These are phyloP conservation scores for Arthrobotrys conoides DNA, from an alignment of 2,329 filamentous ascomycete species.

Conservation along the genomic window DNA sequence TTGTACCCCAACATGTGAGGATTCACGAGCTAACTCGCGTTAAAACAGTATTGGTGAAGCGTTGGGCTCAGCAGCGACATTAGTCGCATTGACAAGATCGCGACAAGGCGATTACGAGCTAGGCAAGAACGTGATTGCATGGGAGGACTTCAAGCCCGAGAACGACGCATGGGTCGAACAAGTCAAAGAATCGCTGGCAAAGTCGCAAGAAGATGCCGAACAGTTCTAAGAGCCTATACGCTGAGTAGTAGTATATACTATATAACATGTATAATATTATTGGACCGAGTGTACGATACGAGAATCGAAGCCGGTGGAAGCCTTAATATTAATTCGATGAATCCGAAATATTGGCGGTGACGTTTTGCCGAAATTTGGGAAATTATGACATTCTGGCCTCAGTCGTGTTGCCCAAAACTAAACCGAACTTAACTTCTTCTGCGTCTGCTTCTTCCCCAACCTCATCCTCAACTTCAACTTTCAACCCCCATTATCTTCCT, in stretches of 20 bases:
- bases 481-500: not conserved
- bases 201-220: slow-evolving; percentile 8
- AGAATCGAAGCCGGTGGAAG: slow-evolving; percentile 14
- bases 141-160: slow-evolving; percentile 62
- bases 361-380: slow-evolving; percentile 55
- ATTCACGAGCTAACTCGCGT: slow-evolving; percentile 14
- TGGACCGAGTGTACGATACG: slow-evolving; percentile 27
- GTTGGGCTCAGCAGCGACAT: slow-evolving; percentile 84
- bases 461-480: slow-evolving; percentile 24
- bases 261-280: slow-evolving; percentile 2
- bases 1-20: not conserved
- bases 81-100: slow-evolving; percentile 85
- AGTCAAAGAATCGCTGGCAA: slow-evolving; percentile 36
- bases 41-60: slow-evolving; percentile 76
- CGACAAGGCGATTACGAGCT: slow-evolving; percentile 86
- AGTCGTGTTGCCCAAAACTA: slow-evolving; percentile 36
- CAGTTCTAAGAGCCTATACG: slow-evolving; percentile 24
- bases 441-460: not conserved
- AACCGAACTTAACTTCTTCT: not conserved
- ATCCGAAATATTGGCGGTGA: slow-evolving; percentile 42
- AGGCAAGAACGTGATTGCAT: slow-evolving; percentile 68
- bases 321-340: not conserved
- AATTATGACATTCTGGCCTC: slow-evolving; percentile 37
- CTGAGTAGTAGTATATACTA: too few relatives aligned
- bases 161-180: slow-evolving; percentile 44